phyloP scores from a whole-genome alignment of 805 yeast species.

The Hanseniaspora valbyensis region DNA sequence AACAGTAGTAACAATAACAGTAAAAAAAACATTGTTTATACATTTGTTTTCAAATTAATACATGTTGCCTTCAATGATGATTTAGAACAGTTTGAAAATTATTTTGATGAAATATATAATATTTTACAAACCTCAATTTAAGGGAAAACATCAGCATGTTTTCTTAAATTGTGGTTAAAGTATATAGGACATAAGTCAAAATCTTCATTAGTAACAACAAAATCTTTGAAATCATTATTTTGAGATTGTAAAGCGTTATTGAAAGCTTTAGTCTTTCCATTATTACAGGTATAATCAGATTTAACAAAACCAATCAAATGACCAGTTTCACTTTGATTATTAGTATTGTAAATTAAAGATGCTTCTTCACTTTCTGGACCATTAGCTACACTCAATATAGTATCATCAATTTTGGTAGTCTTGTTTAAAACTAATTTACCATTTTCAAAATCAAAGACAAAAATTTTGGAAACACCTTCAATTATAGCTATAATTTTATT shows the following conservation, averaged over 20 bases:
- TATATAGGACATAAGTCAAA: constrained; percentile 40
- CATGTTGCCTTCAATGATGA: constrained; percentile 3
- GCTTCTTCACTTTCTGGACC: constrained; percentile 17
- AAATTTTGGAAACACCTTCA: constrained; percentile 41
- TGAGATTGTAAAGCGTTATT: constrained; percentile 21
- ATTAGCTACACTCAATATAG: constrained; percentile 30
- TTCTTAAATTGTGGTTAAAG: constrained; percentile 40
- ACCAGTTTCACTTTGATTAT: constrained; percentile 18
- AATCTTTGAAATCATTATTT: constrained; percentile 27
- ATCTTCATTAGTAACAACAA: constrained; percentile 28
- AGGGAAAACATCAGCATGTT: constrained; percentile 43
- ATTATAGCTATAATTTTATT: constrained; percentile 36
- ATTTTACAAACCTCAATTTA: not conserved
- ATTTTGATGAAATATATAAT: constrained; percentile 8
- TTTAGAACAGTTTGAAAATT: constrained; percentile 5
- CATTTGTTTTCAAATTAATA: not conserved
- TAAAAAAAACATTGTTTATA: not conserved
- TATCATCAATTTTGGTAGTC: constrained; percentile 26
- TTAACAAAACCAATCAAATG: constrained; percentile 23
- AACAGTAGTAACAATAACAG: not conserved
- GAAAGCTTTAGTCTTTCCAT: constrained; percentile 19
- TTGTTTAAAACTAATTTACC: constrained; percentile 24
- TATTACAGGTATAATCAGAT: constrained; percentile 23
- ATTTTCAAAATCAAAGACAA: constrained; percentile 25
- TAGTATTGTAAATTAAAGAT: constrained; percentile 28